Percentiles rank a stretch among this genome's conserved stretches.
Conservation (phyloP, 1,284 basidiomycete species). For the Puccinia hordei region DNA sequence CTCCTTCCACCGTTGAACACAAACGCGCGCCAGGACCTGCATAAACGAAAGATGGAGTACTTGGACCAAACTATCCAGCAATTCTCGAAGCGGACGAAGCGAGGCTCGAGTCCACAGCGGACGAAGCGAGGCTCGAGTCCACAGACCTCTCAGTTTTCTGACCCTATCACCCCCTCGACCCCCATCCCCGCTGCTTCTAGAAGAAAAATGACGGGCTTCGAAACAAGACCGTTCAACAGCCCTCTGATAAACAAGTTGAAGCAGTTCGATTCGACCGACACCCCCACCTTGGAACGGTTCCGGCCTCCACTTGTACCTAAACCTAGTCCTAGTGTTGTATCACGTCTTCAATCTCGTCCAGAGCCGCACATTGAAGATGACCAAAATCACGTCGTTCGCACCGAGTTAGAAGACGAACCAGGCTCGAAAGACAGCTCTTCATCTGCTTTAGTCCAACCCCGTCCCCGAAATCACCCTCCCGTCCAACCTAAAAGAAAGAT, state of each 20-base stretch:
- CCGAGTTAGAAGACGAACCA: background rate
- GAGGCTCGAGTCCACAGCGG: constrained; percentile 1
- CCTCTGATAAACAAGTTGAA: constrained; percentile 25
- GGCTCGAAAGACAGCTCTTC: background rate
- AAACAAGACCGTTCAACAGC: constrained; percentile 26
- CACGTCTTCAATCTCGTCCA: background rate
- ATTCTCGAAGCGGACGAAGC: constrained; percentile 23
- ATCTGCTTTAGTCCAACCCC: background rate
- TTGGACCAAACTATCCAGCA: constrained; percentile 37
- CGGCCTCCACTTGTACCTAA: background rate
- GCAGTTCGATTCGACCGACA: background rate
- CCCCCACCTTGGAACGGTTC: background rate
- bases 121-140: constrained; percentile 8
- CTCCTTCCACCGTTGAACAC: constrained; percentile 13
- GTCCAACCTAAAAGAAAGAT: background rate
- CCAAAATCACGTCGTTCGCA: background rate
- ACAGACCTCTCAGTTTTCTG: constrained; percentile 1
- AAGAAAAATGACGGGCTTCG: constrained; percentile 9
- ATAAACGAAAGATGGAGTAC: constrained; percentile 46
- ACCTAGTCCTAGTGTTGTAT: background rate
- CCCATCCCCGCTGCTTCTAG: constrained; percentile 13
- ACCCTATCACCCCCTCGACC: constrained; percentile 1
- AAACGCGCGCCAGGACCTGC: constrained; percentile 28
- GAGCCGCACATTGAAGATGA: background rate
- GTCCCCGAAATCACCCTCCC: background rate